Evolutionary conservation across 2,329 filamentous ascomycete genomes (phyloP).

Genomic region (Nemania sp.): DNA sequence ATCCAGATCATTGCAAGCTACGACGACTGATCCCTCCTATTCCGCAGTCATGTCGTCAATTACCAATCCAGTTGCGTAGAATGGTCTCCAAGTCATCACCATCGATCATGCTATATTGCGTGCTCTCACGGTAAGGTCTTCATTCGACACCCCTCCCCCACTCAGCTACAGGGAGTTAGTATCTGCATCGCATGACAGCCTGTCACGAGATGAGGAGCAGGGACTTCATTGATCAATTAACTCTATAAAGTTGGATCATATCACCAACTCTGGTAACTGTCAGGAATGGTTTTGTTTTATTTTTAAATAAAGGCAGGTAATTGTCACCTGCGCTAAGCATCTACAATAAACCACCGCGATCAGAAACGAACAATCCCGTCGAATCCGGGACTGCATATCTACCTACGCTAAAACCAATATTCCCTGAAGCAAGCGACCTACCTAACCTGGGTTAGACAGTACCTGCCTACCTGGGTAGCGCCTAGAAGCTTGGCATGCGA

Average conservation of each 20-base stretch:
- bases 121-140: slow-evolving; percentile 13
- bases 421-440: no score
- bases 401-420: no score
- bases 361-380: slow-evolving; percentile 2
- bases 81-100: slow-evolving; percentile 10
- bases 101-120: slow-evolving; percentile 28
- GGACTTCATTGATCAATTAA: no score
- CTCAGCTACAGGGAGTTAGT: neutral
- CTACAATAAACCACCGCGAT: neutral
- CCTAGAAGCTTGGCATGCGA: slow-evolving; percentile 21
- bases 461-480: slow-evolving; percentile 16
- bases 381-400: neutral
- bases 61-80: slow-evolving; percentile 18
- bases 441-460: neutral
- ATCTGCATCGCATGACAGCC: neutral
- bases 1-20: neutral
- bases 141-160: neutral
- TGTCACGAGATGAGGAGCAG: neutral
- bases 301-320: no score
- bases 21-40: neutral
- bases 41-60: slow-evolving; percentile 4
- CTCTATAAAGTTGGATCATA: no score
- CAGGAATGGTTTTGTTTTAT: no score
- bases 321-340: no score
- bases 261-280: no score